Evolutionary conservation across 2,329 filamentous ascomycete genomes (phyloP).

Genomic region (Colletotrichum tabaci): DNA sequence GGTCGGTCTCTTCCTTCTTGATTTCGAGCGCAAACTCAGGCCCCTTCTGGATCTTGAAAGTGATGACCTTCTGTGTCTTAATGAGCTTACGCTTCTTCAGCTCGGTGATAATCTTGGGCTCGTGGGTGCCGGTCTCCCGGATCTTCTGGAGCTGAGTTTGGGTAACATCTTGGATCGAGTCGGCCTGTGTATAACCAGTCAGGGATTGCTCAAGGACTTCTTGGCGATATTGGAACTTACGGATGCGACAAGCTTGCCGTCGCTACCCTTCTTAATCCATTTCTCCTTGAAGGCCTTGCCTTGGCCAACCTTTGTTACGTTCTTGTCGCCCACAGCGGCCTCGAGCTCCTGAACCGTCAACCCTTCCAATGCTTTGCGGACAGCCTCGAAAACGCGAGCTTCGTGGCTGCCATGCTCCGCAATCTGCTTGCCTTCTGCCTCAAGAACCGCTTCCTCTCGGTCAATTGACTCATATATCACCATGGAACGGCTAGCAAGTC

Average conservation of each 20-base stretch:
- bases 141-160: conserved; percentile 82
- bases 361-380: conserved; percentile 81
- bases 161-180: conserved; percentile 86
- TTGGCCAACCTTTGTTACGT: conserved; percentile 85
- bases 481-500: conserved; percentile 88
- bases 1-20: conserved; percentile 92
- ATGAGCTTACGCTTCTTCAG: conserved; percentile 94
- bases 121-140: conserved; percentile 78
- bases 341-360: conserved; percentile 84
- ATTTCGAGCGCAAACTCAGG: conserved; percentile 91
- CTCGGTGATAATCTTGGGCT: conserved; percentile 84
- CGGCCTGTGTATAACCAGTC: conserved; percentile 58
- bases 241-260: conserved; percentile 68
- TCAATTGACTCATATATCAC: conserved; percentile 88
- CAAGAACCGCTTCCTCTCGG: conserved; percentile 81
- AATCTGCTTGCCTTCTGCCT: conserved; percentile 81
- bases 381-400: conserved; percentile 84
- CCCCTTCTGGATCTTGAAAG: conserved; percentile 87
- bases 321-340: conserved; percentile 79
- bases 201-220: conserved; percentile 11
- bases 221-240: conserved; percentile 50
- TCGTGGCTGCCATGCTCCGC: conserved; percentile 84
- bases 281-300: conserved; percentile 92
- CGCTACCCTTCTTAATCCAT: conserved; percentile 76
- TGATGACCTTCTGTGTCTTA: conserved; percentile 85